These are phyloP conservation scores for Elsinoe fawcettii DNA, from an alignment of 2,329 filamentous ascomycete genomes.

Conservation along the genomic window DNA sequence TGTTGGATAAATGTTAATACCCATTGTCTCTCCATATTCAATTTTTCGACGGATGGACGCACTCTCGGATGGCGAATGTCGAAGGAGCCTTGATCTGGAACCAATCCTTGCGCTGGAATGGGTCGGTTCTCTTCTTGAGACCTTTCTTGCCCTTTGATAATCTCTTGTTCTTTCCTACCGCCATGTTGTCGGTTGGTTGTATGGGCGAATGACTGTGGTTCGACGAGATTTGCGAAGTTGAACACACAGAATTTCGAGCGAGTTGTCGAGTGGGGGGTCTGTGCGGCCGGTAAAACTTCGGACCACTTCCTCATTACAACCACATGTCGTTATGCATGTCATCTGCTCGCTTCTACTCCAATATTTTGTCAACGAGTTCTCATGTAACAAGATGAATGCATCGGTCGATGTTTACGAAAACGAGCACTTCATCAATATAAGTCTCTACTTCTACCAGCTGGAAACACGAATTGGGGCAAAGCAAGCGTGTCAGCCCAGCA, in stretches of 20 bases:
- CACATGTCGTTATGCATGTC: not conserved
- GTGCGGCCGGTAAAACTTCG: not conserved
- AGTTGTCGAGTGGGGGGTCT: not conserved
- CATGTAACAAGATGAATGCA: no score
- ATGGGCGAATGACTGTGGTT: conserved; percentile 11
- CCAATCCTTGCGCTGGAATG: conserved; percentile 94
- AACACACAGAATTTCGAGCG: not conserved
- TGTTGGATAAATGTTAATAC: conserved; percentile 42
- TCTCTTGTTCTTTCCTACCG: conserved; percentile 98
- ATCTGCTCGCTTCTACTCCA: not conserved
- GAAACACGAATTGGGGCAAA: not conserved
- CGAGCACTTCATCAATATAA: no score
- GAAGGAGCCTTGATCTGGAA: conserved; percentile 97
- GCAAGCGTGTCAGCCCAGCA: not conserved
- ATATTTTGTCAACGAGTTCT: no score
- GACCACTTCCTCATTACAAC: not conserved
- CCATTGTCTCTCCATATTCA: conserved; percentile 13
- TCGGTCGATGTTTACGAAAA: no score
- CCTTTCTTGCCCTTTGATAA: conserved; percentile 99
- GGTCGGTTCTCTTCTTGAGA: conserved; percentile 99
- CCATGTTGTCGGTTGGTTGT: conserved; percentile 42
- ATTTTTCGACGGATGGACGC: conserved; percentile 30
- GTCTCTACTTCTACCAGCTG: no score
- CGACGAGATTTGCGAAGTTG: not conserved
- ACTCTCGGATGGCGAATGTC: conserved; percentile 95